Evolutionary conservation across 2,329 filamentous ascomycete species (phyloP), one percentile per base, ranked within the genome.

Genomic region (Aspergillus pseudoterreus): DNA sequence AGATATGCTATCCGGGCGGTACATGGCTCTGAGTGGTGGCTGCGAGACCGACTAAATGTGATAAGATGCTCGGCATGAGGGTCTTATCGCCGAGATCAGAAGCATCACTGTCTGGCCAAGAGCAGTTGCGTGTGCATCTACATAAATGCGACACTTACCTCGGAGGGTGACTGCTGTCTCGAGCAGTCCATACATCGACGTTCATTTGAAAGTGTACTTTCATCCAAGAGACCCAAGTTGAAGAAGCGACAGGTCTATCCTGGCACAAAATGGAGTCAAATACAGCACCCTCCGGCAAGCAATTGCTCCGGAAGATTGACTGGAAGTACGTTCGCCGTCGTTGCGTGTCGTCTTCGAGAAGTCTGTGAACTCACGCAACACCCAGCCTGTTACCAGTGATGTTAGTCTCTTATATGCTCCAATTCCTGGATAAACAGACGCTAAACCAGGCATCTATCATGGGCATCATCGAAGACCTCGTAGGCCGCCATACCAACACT

Each of bases 401-500:
- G 53, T n/a, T 53, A 2, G 10, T 49, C 21, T 47, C 50, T 4
- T 57, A 56, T 15, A 53, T 57, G 49, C 42, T 57, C 19, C 47
- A 50, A 10, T 57, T 49, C 35, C 51, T 58, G 6, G 56, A 58
- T 43, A 58, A 58, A 27, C 47, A 49, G 19, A 43, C 49, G 3
- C 21, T 54, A 6, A 45, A 33, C 21, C 38, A 56, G 11, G 15
- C 49, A 3, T 36, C 45, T 1, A 42, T 52, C 17, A 42, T 56
- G 38, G 52, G 51, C 2, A 30, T 52, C 17, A 36, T 39, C 1
- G 32, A 43, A n/a, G 49, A 51, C 10, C 30, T 54, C n/a, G 14
- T 42, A 10, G 19, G 38, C 10, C n/a, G 11, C 38, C 38, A 21
- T 9, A 9, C 14, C n/a, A 17, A 22, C 4, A 8, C 15, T 14